phyloP scores from a whole-genome alignment of 1,284 basidiomycete species.

The Apiotrichum porosum region DNA sequence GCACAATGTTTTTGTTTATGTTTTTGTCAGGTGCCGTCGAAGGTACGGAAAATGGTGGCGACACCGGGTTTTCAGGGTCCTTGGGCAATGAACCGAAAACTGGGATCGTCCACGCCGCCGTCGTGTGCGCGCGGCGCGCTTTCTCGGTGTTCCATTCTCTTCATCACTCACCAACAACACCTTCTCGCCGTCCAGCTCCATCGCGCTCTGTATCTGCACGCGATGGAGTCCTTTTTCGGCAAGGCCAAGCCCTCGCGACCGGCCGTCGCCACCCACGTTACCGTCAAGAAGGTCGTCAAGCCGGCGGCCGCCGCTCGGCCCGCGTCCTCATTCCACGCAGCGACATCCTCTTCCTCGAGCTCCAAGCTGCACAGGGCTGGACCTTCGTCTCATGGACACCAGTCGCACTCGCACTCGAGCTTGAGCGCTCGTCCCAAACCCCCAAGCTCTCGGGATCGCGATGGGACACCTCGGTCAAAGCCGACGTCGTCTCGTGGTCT shows the following conservation, averaged over 20 bases:
- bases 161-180: no score
- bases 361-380: no score
- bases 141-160: no score
- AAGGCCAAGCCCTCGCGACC: constrained; percentile 14
- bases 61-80: neutral
- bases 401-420: no score
- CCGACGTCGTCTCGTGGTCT: neutral
- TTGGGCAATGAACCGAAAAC: neutral
- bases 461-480: neutral
- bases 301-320: neutral
- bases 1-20: neutral
- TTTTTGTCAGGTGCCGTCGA: neutral
- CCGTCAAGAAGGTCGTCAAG: constrained; percentile 20
- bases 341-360: constrained; percentile 1
- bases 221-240: constrained; percentile 36
- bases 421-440: no score
- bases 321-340: neutral
- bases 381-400: no score
- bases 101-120: no score
- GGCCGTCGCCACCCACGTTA: constrained; percentile 19
- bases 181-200: neutral
- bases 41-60: no score
- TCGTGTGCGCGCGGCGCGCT: no score
- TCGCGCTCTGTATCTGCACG: no score
- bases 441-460: no score